A percentile compares a stretch with the other conserved stretches of the same genome.
phyloP scores from a whole-genome alignment of 2,329 filamentous ascomycete genomes.

The Cladosporium halotolerans region DNA sequence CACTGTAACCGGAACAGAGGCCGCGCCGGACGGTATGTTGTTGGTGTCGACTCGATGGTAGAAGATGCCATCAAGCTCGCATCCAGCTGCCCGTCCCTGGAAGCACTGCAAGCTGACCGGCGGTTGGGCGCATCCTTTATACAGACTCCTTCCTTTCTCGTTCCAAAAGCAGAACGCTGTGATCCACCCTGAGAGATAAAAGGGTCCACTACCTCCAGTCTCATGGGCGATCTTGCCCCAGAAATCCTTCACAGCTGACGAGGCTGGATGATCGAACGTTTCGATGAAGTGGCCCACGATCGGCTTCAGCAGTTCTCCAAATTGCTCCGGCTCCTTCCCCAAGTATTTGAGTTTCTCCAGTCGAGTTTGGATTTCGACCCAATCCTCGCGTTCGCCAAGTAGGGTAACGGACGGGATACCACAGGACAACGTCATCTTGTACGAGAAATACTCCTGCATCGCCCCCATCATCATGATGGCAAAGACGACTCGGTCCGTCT shows the following conservation, averaged over 20 bases:
- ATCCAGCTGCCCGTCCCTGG: background rate
- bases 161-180: slow-evolving; percentile 20
- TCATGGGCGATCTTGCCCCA: slow-evolving; percentile 35
- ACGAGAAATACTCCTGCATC: slow-evolving; percentile 46
- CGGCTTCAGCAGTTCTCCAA: slow-evolving; percentile 36
- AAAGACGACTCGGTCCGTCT: slow-evolving; percentile 38
- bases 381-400: slow-evolving; percentile 44
- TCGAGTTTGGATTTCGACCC: slow-evolving; percentile 36
- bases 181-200: slow-evolving; percentile 39
- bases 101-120: background rate
- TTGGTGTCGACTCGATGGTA: slow-evolving; percentile 23
- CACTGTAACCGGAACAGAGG: slow-evolving; percentile 30
- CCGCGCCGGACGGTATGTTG: slow-evolving; percentile 25
- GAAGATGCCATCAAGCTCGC: slow-evolving; percentile 17
- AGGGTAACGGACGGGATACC: slow-evolving; percentile 50
- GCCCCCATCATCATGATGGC: slow-evolving; percentile 46
- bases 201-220: slow-evolving; percentile 23
- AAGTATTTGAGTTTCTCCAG: slow-evolving; percentile 41
- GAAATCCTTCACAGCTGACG: slow-evolving; percentile 33
- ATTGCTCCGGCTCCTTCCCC: slow-evolving; percentile 39
- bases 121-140: no score
- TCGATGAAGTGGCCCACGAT: slow-evolving; percentile 42
- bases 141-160: slow-evolving; percentile 24
- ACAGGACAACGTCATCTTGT: slow-evolving; percentile 30
- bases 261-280: slow-evolving; percentile 37